phyloP scores from a whole-genome alignment of 192 early-diverging fungal species.

The Lunasporangiospora selenospora region DNA sequence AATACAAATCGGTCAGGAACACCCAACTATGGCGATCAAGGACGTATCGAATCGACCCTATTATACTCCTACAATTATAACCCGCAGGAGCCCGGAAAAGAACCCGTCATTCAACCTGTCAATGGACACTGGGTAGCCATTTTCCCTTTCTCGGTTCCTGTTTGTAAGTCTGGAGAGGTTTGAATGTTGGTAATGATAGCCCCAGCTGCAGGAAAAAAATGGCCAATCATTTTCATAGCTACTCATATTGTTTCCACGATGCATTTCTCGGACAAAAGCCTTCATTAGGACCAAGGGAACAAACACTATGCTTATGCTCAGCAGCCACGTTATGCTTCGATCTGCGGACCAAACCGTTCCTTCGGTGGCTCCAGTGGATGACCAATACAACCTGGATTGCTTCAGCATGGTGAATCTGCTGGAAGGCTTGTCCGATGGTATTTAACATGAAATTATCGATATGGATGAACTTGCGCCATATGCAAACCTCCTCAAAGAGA shows the following conservation, averaged over 20 bases:
- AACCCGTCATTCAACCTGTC: constrained; percentile 43
- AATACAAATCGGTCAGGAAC: constrained; percentile 23
- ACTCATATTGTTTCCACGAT: not conserved
- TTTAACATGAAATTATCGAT: no score
- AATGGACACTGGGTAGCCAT: constrained; percentile 55
- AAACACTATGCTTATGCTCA: constrained; percentile 47
- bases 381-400: constrained; percentile 56
- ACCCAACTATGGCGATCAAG: constrained; percentile 21
- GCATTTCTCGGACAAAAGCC: constrained; percentile 41
- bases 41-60: constrained; percentile 43
- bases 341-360: constrained; percentile 29
- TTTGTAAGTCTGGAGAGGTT: constrained; percentile 52
- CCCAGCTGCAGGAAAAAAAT: not conserved
- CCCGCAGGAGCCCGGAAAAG: constrained; percentile 44
- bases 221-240: no score
- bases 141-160: constrained; percentile 58
- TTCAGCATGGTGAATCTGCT: constrained; percentile 62
- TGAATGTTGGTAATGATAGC: not conserved
- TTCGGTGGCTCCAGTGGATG: constrained; percentile 31
- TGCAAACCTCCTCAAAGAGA: no score
- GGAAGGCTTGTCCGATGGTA: constrained; percentile 59
- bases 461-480: no score
- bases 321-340: constrained; percentile 38
- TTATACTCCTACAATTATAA: constrained; percentile 60
- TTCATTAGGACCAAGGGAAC: constrained; percentile 43